Evolutionary conservation across 2,329 filamentous ascomycete species (phyloP), one percentile per base, ranked within the genome.

Genomic region (Penicillium sp.): DNA sequence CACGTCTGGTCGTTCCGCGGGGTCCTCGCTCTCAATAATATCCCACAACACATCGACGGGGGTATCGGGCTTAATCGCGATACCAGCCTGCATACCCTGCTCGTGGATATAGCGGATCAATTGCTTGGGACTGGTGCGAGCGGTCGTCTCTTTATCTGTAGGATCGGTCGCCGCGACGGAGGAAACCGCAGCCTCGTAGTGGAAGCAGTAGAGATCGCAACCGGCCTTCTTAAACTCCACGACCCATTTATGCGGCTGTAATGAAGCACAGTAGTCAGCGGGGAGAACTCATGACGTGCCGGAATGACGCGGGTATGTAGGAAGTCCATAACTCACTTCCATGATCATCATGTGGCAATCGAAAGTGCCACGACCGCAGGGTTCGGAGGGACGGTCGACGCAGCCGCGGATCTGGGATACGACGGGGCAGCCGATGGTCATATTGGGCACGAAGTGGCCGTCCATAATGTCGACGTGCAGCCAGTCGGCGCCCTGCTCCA

Each of bases 321-420:
- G 44, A 41, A 42, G 29, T 29, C 25, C 18, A 29, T 13, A n/a
- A 39, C 49, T 37, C 76, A 93, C 90, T 88, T 99, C 93, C 68
- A 91, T 86, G 71, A 99, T 96, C 94, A 99, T 99, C 94, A 99
- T 97, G 77, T 99, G 94, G 82, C 94, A 99, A 77, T 99, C 94
- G 73, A 99, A 99, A 15, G 93, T 97, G 59, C 94, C 94, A 65
- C 87, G 89, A 50, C 89, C 91, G 63, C 88, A 80, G 34, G 82
- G 82, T 49, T 82, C 79, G 39, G 80, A 80, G 3, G 91, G 92
- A 64, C 82, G 82, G 54, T 90, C 87, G 66, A 99, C 92, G 68
- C 96, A 89, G 44, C 84, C 81, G 60, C 94, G 86, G 67, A 99
- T 94, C 80, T 93, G 96, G 65, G 91, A 93, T 44, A 99, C 94